Percentiles rank a stretch among this genome's conserved stretches.
Conservation (phyloP, 495 filamentous ascomycete genomes). For the Aspergillus ellipticus region DNA sequence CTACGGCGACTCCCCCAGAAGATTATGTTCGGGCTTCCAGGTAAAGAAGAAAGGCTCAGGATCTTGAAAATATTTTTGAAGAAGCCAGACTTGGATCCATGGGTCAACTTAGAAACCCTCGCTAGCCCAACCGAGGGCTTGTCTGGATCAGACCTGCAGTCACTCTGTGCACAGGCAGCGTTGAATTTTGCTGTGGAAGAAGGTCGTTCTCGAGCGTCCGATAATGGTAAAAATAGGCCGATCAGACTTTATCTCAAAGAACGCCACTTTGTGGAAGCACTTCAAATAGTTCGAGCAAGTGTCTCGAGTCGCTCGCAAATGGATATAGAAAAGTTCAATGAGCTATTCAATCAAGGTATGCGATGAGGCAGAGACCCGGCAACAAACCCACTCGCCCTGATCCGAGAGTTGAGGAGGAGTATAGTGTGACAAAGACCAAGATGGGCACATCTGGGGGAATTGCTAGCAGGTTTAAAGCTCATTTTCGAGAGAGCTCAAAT, state of each 20-base stretch:
- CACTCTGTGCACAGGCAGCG: background rate
- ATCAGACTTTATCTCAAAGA: background rate
- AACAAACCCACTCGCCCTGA: background rate
- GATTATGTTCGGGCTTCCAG: background rate
- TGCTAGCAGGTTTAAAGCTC: no score
- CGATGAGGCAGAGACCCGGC: background rate
- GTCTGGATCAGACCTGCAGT: background rate
- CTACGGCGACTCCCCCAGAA: background rate
- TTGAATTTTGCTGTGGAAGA: background rate
- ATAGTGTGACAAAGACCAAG: no score
- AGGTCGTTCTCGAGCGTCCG: background rate
- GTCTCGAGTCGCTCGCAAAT: background rate
- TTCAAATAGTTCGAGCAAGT: background rate
- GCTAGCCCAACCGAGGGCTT: background rate
- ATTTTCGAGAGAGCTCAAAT: no score
- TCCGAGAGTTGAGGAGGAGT: no score
- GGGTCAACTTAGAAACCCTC: background rate
- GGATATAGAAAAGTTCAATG: background rate
- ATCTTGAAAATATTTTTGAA: background rate
- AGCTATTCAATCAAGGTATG: background rate
- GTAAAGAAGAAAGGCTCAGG: background rate
- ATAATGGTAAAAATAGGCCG: background rate
- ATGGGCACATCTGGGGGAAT: no score
- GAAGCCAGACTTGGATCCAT: background rate
- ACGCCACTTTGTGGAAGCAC: background rate